phyloP scores from a whole-genome alignment of 345 rosid genomes.

The Anacardium occidentale region DNA sequence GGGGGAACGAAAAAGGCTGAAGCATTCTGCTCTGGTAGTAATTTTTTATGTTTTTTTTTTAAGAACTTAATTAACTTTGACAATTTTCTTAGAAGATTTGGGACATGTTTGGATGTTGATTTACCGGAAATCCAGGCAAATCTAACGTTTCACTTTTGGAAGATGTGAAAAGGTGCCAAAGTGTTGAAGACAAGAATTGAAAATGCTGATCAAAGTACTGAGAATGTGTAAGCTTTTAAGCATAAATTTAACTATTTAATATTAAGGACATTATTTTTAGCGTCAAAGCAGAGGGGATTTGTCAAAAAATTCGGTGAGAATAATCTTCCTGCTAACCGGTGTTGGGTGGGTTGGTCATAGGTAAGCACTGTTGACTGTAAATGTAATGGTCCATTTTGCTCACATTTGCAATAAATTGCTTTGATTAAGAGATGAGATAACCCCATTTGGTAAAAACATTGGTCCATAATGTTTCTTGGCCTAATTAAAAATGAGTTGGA shows the following conservation, averaged over 20 bases:
- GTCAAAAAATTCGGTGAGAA: neutral
- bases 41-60: neutral
- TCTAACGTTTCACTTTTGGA: slow-evolving; percentile 28
- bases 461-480: too few species aligned
- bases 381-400: neutral
- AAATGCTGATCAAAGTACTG: slow-evolving; percentile 1
- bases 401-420: too few species aligned
- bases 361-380: too few species aligned
- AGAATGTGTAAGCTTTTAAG: slow-evolving; percentile 10
- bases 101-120: slow-evolving; percentile 20
- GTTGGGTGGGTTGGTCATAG: slow-evolving; percentile 18
- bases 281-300: slow-evolving; percentile 14
- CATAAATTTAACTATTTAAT: neutral
- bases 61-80: neutral
- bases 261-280: slow-evolving; percentile 11
- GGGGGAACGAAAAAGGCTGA: slow-evolving; percentile 9
- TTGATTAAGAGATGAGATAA: too few species aligned
- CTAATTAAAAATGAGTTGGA: too few species aligned
- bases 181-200: slow-evolving; percentile 4
- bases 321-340: neutral
- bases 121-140: slow-evolving; percentile 35
- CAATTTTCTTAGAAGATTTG: slow-evolving; percentile 8
- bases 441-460: neutral
- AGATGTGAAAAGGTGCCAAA: slow-evolving; percentile 20
- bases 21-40: neutral